Base-by-base conservation (phyloP, 257 asterid species). In the Capsicum chinense region DNA sequence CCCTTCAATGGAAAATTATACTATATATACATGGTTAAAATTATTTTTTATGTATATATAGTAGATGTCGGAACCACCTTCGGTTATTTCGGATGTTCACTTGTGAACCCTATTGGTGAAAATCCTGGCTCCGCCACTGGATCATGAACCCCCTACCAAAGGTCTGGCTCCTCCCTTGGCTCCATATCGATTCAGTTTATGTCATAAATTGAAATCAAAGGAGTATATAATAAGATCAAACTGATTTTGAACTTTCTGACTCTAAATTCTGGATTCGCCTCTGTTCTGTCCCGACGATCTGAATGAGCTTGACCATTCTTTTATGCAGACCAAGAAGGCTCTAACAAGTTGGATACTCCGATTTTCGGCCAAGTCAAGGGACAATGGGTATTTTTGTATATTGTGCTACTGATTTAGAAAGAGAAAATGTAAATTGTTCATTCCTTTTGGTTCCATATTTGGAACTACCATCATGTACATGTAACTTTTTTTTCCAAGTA, bases 401-500 rank as follows among this genome's bases (percentile, higher is more conserved):
- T 21, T 78, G 81, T 78, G 16, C n/a, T 78, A 69, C 11, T 78
- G 64, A 52, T 54, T 78, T 78, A 26, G 81, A 54, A 66, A 78
- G 81, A 78, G 50, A 78, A 74, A 74, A 69, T 14, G 81, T 54
- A 52, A 78, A 54, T 78, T 78, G 47, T 8, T 15, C 6, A 78
- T 78, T 78, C 64, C 54, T 78, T 54, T 0, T 76, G 26, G 81
- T 76, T 76, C 81, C 81, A 76, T 76, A 21, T 7, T 52, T 76
- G 81, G 64, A 56, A 76, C 48, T 52, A 76, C 14, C 81, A 76
- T 76, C 48, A 78, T 54, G 81, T 52, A 78, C 62, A 78, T 78
- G 64, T 26, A 78, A 12, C 4, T 37, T 13, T 67, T 66, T 52
- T 50, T 52, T 13, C 63, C 19, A 5, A 73, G 80, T 76, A 76